Percentiles rank a stretch among this genome's conserved stretches.
Conservation (phyloP, 2,329 filamentous ascomycete genomes). For the Endocalyx cinctus region DNA sequence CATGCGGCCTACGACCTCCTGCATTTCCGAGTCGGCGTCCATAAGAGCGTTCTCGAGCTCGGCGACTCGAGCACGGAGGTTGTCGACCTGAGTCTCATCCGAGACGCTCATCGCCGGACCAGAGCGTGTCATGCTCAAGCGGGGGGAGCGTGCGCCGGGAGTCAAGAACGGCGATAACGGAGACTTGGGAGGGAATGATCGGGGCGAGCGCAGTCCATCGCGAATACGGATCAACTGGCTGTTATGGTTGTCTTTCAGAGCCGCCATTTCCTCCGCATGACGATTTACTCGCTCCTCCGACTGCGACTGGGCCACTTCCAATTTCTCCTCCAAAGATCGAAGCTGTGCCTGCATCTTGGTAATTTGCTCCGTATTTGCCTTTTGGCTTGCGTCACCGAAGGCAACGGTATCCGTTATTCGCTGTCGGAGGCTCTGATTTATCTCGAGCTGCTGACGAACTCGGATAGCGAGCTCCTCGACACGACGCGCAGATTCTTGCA, state of each 20-base stretch:
- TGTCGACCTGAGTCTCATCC: constrained; percentile 69
- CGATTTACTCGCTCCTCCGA: constrained; percentile 79
- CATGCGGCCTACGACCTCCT: constrained; percentile 77
- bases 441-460: constrained; percentile 74
- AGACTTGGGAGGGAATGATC: constrained; percentile 51
- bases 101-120: constrained; percentile 60
- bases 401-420: constrained; percentile 75
- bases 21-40: constrained; percentile 76
- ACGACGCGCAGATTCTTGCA: constrained; percentile 68
- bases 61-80: constrained; percentile 71
- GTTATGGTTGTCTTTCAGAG: constrained; percentile 72
- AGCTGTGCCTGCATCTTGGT: constrained; percentile 78
- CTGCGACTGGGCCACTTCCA: constrained; percentile 76
- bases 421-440: constrained; percentile 69
- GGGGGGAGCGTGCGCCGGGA: constrained; percentile 45
- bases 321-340: constrained; percentile 75
- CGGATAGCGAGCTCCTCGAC: constrained; percentile 76
- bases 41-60: constrained; percentile 80
- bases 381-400: constrained; percentile 80
- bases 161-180: constrained; percentile 56
- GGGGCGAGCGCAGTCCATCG: constrained; percentile 43
- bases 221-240: constrained; percentile 72
- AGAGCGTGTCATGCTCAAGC: constrained; percentile 41
- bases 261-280: constrained; percentile 80
- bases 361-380: constrained; percentile 74